Percentiles rank a stretch among this genome's conserved stretches.
These are phyloP conservation scores for Penicillium antarcticum DNA, from an alignment of 495 filamentous ascomycete species.

Conservation along the genomic window DNA sequence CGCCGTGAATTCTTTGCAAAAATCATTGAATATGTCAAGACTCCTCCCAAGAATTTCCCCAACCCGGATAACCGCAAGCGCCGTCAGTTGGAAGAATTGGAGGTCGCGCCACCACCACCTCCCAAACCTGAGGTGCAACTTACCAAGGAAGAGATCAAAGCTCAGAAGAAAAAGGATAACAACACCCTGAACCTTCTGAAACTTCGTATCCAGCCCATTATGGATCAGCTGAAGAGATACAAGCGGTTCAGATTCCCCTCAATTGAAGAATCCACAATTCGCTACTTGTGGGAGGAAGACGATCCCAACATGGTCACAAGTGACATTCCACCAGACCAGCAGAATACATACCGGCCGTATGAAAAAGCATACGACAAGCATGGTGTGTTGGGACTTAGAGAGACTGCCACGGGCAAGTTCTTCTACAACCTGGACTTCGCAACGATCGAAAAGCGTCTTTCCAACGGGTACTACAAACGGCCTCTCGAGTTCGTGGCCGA, in stretches of 20 bases:
- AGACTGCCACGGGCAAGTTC: constrained; percentile 71
- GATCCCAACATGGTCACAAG: constrained; percentile 78
- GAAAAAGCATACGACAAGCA: constrained; percentile 72
- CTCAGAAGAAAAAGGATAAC: constrained; percentile 75
- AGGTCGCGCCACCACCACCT: constrained; percentile 69
- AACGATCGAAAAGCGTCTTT: constrained; percentile 89
- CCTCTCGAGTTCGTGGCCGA: constrained; percentile 85
- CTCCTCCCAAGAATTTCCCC: constrained; percentile 79
- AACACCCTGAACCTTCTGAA: constrained; percentile 81
- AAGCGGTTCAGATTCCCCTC: constrained; percentile 78
- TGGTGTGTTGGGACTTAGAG: constrained; percentile 65
- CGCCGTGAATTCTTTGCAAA: constrained; percentile 74
- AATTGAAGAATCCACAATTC: constrained; percentile 67
- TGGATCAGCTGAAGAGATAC: constrained; percentile 91
- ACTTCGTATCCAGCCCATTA: constrained; percentile 81
- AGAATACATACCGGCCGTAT: constrained; percentile 61
- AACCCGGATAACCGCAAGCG: constrained; percentile 81
- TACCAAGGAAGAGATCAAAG: constrained; percentile 74
- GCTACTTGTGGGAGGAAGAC: constrained; percentile 77
- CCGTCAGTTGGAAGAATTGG: constrained; percentile 72
- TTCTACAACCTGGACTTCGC: constrained; percentile 93
- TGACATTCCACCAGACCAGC: constrained; percentile 62
- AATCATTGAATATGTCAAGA: constrained; percentile 69
- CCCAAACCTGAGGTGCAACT: constrained; percentile 48
- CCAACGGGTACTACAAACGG: constrained; percentile 91